Conservation (phyloP, 192 early-diverging fungal genomes). For the Chytriomyces sp. region DNA sequence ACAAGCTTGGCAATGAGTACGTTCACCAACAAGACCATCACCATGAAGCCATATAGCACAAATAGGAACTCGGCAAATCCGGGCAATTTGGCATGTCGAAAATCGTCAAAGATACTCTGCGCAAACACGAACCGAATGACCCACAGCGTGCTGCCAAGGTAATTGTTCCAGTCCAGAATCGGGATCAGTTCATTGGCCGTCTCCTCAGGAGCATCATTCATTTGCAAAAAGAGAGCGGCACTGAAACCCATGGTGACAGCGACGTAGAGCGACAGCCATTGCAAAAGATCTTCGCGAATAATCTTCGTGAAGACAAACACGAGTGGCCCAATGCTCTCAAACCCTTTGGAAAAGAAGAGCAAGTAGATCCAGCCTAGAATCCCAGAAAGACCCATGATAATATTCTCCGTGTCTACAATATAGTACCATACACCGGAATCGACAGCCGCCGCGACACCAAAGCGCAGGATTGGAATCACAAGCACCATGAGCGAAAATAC, state of each 20-base stretch:
- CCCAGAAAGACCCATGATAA: slow-evolving; percentile 13
- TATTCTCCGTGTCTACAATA: slow-evolving; percentile 25
- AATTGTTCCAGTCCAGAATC: slow-evolving; percentile 21
- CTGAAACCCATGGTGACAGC: slow-evolving; percentile 16
- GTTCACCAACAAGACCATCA: slow-evolving; percentile 27
- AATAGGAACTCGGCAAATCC: slow-evolving; percentile 26
- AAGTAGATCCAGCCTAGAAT: slow-evolving; percentile 29
- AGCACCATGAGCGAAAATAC: not conserved
- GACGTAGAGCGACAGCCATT: slow-evolving; percentile 10
- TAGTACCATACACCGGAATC: not conserved
- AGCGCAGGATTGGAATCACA: slow-evolving; percentile 14
- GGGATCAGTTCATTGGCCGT: not conserved
- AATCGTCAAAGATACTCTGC: slow-evolving; percentile 26
- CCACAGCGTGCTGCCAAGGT: slow-evolving; percentile 19
- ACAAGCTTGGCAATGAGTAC: slow-evolving; percentile 34
- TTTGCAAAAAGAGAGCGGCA: slow-evolving; percentile 31
- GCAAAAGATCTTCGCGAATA: slow-evolving; percentile 16
- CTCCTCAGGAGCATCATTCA: slow-evolving; percentile 9
- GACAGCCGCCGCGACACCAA: not conserved
- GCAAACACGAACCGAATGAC: slow-evolving; percentile 20
- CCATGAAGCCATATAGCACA: slow-evolving; percentile 14
- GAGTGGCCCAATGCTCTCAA: slow-evolving; percentile 19
- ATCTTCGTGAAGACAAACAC: slow-evolving; percentile 20
- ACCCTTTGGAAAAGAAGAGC: slow-evolving; percentile 29
- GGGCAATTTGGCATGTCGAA: slow-evolving; percentile 5